Evolutionary conservation across 108 stramenopile genomes (phyloP).

Genomic region (Seminavis robusta): DNA sequence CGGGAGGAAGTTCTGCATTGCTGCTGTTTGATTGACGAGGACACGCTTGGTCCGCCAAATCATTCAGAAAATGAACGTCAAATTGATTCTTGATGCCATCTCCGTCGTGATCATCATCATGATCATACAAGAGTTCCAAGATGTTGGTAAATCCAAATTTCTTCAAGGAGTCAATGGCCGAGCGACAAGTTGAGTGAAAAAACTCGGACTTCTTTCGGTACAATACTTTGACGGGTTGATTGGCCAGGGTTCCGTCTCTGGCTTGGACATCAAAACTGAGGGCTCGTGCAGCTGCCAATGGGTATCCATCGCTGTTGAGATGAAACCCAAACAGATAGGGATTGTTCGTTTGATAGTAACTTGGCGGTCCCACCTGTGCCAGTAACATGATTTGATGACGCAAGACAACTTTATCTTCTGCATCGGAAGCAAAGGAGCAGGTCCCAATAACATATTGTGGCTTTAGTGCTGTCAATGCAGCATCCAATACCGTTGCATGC

Average conservation of each 20-base stretch:
- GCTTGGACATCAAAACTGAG: constrained; percentile 23
- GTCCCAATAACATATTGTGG: too few relatives aligned
- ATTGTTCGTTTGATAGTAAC: constrained; percentile 33
- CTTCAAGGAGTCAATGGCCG: constrained; percentile 18
- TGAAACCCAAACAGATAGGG: constrained; percentile 60
- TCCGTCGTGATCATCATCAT: constrained; percentile 20
- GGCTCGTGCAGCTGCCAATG: constrained; percentile 21
- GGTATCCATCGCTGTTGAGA: constrained; percentile 42
- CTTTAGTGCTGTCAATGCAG: too few relatives aligned
- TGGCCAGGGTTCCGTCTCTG: neutral
- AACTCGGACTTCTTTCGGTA: constrained; percentile 38
- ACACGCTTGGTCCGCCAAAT: constrained; percentile 37
- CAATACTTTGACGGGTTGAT: constrained; percentile 30
- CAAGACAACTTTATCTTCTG: constrained; percentile 31
- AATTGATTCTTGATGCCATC: constrained; percentile 24
- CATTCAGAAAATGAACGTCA: constrained; percentile 26
- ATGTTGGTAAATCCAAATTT: constrained; percentile 23
- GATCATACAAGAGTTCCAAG: constrained; percentile 25
- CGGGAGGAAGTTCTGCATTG: constrained; percentile 17
- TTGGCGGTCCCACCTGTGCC: constrained; percentile 51
- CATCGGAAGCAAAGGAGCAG: too few relatives aligned
- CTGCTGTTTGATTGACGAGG: constrained; percentile 1
- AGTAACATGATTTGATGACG: constrained; percentile 31
- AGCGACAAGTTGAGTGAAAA: constrained; percentile 40
- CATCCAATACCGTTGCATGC: constrained; percentile 16